Evolutionary conservation across 2,329 filamentous ascomycete genomes (phyloP).

Genomic region (Colletotrichum acutatum): DNA sequence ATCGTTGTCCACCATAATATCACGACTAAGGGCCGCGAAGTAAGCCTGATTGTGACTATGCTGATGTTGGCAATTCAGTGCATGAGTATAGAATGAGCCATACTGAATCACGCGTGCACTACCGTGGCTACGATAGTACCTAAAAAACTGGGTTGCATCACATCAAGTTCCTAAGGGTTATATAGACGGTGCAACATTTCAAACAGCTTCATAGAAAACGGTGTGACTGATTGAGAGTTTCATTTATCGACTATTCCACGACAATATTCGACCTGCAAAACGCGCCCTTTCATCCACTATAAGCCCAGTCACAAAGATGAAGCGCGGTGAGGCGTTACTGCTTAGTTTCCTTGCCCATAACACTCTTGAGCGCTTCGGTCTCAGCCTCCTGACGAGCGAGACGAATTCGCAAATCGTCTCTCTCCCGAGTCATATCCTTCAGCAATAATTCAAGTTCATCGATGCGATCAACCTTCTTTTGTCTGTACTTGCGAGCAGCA

Average conservation of each 20-base stretch:
- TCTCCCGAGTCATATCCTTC: slow-evolving; percentile 67
- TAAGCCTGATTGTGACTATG: not conserved
- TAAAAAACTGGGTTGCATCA: not conserved
- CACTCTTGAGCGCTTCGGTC: slow-evolving; percentile 67
- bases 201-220: not conserved
- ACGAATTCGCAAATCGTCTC: slow-evolving; percentile 71
- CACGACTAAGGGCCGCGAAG: not conserved
- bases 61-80: not conserved
- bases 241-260: slow-evolving; percentile 11
- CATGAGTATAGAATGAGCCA: not conserved
- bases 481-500: slow-evolving; percentile 77
- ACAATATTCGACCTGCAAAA: not conserved
- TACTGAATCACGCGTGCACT: not conserved
- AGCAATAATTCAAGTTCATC: slow-evolving; percentile 69
- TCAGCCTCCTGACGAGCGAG: slow-evolving; percentile 75
- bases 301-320: not conserved
- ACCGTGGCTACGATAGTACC: no score
- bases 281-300: not conserved
- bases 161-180: not conserved
- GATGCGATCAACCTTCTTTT: slow-evolving; percentile 76
- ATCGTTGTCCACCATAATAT: no score
- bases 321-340: not conserved
- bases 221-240: not conserved
- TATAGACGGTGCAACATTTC: no score
- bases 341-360: slow-evolving; percentile 46